These are phyloP conservation scores for Blastomyces parvus DNA, from an alignment of 2,329 filamentous ascomycete genomes.

Conservation along the genomic window DNA sequence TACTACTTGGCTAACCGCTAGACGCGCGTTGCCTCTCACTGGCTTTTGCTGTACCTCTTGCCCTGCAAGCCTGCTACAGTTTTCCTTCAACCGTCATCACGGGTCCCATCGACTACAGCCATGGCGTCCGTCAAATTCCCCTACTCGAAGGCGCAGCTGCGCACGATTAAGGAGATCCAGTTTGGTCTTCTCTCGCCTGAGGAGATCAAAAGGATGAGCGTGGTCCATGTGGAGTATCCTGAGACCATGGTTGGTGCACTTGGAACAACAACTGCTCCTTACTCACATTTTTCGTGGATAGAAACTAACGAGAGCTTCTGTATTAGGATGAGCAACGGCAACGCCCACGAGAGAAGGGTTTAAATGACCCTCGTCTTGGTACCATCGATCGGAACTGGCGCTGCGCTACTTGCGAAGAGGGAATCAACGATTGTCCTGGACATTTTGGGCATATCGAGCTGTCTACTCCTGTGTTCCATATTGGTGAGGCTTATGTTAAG, in stretches of 20 bases:
- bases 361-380: constrained; percentile 92
- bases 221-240: constrained; percentile 91
- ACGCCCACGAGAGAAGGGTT: constrained; percentile 78
- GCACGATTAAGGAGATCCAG: constrained; percentile 97
- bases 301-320: constrained; percentile 16
- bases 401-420: constrained; percentile 92
- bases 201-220: constrained; percentile 98
- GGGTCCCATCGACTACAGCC: constrained; percentile 37
- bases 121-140: constrained; percentile 92
- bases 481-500: constrained; percentile 40
- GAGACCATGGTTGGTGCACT: constrained; percentile 68
- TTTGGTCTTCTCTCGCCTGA: constrained; percentile 96
- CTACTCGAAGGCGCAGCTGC: constrained; percentile 89
- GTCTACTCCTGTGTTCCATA: constrained; percentile 89
- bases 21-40: background rate
- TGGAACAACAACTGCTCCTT: constrained; percentile 6
- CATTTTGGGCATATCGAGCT: constrained; percentile 99
- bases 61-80: background rate
- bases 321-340: constrained; percentile 72
- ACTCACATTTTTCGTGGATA: background rate
- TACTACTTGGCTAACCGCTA: background rate
- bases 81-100: background rate
- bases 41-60: background rate
- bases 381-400: constrained; percentile 93
- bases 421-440: constrained; percentile 90